Percentiles rank a stretch among this genome's conserved stretches.
Conservation (phyloP, 2,329 filamentous ascomycete species). For the Colletotrichum truncatum region DNA sequence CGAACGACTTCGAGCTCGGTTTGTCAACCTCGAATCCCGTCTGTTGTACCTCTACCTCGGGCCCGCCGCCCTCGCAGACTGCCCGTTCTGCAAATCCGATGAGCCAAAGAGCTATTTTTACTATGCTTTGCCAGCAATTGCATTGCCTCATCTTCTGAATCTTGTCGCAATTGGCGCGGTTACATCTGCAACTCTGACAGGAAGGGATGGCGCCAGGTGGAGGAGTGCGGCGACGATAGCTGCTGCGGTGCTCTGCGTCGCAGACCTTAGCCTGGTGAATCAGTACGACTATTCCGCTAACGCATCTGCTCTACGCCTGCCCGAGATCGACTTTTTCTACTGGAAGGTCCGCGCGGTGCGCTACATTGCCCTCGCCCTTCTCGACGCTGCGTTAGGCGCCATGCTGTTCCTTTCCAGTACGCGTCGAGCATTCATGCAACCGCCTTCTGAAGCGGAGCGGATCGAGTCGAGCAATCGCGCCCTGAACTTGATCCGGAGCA, state of each 20-base stretch:
- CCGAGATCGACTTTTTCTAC: slow-evolving; percentile 75
- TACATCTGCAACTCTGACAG: slow-evolving; percentile 75
- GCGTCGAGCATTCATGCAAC: slow-evolving; percentile 77
- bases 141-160: slow-evolving; percentile 84
- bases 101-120: slow-evolving; percentile 77
- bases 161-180: slow-evolving; percentile 75
- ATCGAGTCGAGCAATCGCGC: slow-evolving; percentile 67
- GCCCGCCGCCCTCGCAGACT: slow-evolving; percentile 75
- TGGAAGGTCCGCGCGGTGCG: slow-evolving; percentile 75
- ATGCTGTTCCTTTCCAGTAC: slow-evolving; percentile 82
- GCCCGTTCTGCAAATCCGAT: slow-evolving; percentile 83
- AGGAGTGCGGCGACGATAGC: slow-evolving; percentile 74
- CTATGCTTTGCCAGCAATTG: slow-evolving; percentile 79
- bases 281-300: slow-evolving; percentile 75
- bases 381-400: slow-evolving; percentile 71
- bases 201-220: slow-evolving; percentile 73
- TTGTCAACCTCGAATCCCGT: slow-evolving; percentile 76
- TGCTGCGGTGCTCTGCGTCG: slow-evolving; percentile 63
- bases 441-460: slow-evolving; percentile 70
- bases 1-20: slow-evolving; percentile 70
- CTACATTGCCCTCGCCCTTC: slow-evolving; percentile 67
- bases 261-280: slow-evolving; percentile 73
- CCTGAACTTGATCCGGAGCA: slow-evolving; percentile 69
- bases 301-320: slow-evolving; percentile 66
- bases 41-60: slow-evolving; percentile 88